Evolutionary conservation across 1,139 yeast species (phyloP), one percentile per base, ranked within the genome.

Genomic region (Blastobotrys ciferrii): DNA sequence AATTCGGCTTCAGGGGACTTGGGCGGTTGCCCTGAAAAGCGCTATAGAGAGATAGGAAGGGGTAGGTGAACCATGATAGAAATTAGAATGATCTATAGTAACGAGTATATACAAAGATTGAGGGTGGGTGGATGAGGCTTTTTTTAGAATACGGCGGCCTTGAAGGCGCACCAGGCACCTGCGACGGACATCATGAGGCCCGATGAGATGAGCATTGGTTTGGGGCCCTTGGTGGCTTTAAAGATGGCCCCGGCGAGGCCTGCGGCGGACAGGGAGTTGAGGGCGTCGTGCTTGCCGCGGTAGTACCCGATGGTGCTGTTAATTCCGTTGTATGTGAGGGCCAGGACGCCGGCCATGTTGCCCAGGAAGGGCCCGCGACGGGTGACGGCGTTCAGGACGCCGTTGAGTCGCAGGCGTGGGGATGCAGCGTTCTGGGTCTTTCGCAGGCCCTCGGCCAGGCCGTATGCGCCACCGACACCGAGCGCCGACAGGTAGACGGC

Each of bases 301-400:
- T 63, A 60, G 43, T 80, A 78, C 65, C 88, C 98, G 57, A 92
- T 75, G 13, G 84, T 67, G 32, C 95, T 81, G 69, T 89, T 92
- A 59, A 88, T 75, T 59, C 91, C 69, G 72, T 92, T 92, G 71
- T 92, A 92, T 53, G 87, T 79, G 62, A 92, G 72, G 32, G 97
- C 96, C 62, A 92, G 77, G 18, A 89, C 95, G 71, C 98, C 98
- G 11, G 96, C 95, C 43, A 85, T 82, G 73, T 92, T 92, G 59
- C 98, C 98, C 65, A 91, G 72, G 69, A 81, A 91, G 28, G 98
- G 98, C 49, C 98, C 98, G 68, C 96, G 82, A 65, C 89, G 84
- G 38, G 98, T 92, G 63, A 92, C 80, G 64, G 88, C 89, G 75
- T 92, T 92, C 64, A 92, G 79, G 46, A 92, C 77, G 19, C 96